Evolutionary conservation across 306 rosid genomes (phyloP).

Genomic region (Lupinus albus): DNA sequence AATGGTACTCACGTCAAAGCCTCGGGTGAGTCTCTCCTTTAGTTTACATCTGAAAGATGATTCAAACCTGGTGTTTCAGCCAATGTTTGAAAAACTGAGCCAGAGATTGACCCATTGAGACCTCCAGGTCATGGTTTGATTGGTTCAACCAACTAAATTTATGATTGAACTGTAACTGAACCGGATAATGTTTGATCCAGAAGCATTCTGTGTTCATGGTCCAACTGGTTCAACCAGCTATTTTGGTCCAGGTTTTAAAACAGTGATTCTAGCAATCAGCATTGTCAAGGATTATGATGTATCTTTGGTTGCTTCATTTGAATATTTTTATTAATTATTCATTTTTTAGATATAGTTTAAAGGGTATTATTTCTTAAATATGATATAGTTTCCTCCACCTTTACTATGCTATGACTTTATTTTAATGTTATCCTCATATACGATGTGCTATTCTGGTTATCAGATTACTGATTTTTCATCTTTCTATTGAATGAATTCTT

Average conservation of each 20-base stretch:
- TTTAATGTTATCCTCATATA: slow-evolving; percentile 2
- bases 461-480: slow-evolving; percentile 21
- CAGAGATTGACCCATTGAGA: too few relatives aligned
- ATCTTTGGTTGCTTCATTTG: slow-evolving; percentile 23
- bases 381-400: slow-evolving; percentile 18
- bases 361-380: slow-evolving; percentile 17
- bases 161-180: too few relatives aligned
- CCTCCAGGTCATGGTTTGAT: too few relatives aligned
- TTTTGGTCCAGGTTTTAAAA: too few relatives aligned
- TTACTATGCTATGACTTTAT: not conserved
- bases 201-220: too few relatives aligned
- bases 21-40: slow-evolving; percentile 43
- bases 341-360: slow-evolving; percentile 12
- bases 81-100: too few relatives aligned
- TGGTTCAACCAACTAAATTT: too few relatives aligned
- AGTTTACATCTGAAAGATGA: slow-evolving; percentile 42
- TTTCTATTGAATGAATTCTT: slow-evolving; percentile 15
- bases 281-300: slow-evolving; percentile 25
- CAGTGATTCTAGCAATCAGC: slow-evolving; percentile 11
- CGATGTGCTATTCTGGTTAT: slow-evolving; percentile 26
- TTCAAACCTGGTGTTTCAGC: slow-evolving; percentile 5
- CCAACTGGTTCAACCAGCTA: too few relatives aligned
- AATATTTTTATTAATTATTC: slow-evolving; percentile 16
- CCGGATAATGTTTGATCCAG: too few relatives aligned
- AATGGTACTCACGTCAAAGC: slow-evolving; percentile 53